Evolutionary conservation across 129 eudicot species (phyloP), one percentile per base, ranked within the genome.

Genomic region (Pulicaria dysenterica): DNA sequence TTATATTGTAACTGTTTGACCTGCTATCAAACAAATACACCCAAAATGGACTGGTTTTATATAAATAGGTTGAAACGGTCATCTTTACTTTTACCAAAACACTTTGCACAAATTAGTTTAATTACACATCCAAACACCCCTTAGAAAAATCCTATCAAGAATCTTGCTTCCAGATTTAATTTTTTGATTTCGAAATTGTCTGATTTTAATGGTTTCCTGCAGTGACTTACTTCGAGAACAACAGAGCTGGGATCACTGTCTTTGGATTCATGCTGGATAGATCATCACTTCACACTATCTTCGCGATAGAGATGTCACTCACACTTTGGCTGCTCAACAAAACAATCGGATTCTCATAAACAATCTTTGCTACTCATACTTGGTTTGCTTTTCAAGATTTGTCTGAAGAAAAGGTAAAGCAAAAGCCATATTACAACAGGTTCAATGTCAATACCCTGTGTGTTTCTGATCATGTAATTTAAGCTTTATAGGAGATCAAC

Each of bases 241-340:
- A 90, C 85, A 82, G 77, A 78, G 95, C 98, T 6, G 98, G 98
- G 70, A 90, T 94, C 37, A 94, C 97, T 8, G 86, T 94, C 17
- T 94, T 78, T 16, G 98, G 98, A 34, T 87, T 94, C 71, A 88
- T 88, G 91, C 75, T 94, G 73, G 98, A 94, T 45, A 78, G 98
- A 78, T 46, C 93, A 38, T 84, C 83, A 58, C 86, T 94, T 13
- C 97, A 83, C 63, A 81, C 85, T 16, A 81, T 94, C 44, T 82
- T 88, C 47, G 98, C 84, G 0, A 77, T 94, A 36, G 89, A 94
- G 56, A 76, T 94, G 70, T 80, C 96, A 9, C 87, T 94, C 19
- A 80, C 91, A 4, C 89, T 94, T 41, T 94, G 98, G 98, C 80
- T 90, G 73, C 80, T 94, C 72, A 83, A 84, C 74, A 82, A 87